Evolutionary conservation across 1,139 yeast species (phyloP), one percentile per base, ranked within the genome.

Genomic region (Candida anutae): DNA sequence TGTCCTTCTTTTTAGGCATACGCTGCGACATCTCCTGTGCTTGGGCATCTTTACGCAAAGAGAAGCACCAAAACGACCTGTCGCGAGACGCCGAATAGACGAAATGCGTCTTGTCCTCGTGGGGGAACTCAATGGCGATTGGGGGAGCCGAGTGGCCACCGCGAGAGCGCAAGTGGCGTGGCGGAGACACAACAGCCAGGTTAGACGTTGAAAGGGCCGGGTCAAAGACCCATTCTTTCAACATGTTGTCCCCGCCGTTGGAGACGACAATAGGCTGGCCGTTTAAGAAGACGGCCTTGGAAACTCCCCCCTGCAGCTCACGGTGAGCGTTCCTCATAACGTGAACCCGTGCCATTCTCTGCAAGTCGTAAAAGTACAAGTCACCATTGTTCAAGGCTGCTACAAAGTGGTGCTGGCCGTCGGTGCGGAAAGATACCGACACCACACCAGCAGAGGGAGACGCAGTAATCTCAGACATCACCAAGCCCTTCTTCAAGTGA

Each of bases 141-240:
- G 98, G 94, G 5, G 98, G 95, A 14, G 85, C 81, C 3, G 95
- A 77, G 53, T 93, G 98, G 10, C 99, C 99, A 43, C 97, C 97
- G 50, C 98, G 74, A 0, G 94, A 82, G 53, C 98, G 75, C 43
- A 93, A 66, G 37, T 80, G 77, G 49, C 98, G 77, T 22, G 98
- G 98, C 1, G 97, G 95, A 5, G 93, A 74, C 5, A 80, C 77
- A 18, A 85, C 74, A 0, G 77, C 57, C 3, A 71, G 54, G 39
- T 76, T 72, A n/a, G 79, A 61, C 11, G 80, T 65, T 0, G 90
- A 74, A 32, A 87, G 62, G 3, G 90, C 71, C 3, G 96, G 95
- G 55, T 90, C 99, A 56, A 93, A 93, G 0, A 88, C 96, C 47
- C 68, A 82, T 54, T 93, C 98, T 43, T 84, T 83, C 41, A 93